Base-by-base conservation (phyloP, 164 flowering plant species). In the grape (Vitis vinifera) region DNA sequence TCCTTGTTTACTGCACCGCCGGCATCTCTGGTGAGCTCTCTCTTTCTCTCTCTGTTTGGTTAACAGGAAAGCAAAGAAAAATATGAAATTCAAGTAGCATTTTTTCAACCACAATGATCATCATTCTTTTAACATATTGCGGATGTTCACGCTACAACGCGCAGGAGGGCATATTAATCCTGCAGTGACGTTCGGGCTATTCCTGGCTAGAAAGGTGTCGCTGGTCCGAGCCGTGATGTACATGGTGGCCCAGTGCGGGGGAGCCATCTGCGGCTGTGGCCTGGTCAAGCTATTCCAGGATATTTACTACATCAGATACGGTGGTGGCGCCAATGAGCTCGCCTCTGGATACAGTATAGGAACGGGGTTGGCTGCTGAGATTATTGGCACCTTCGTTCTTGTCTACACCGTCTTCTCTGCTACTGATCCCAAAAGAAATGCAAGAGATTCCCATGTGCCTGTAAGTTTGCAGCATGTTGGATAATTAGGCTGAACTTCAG, bases 1-100 rank as follows among this genome's bases (percentile, higher is more conserved):
- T 88, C 56, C 90, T 87, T 51, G 92, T 88, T 59, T 87, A 88
- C 84, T 87, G 90, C 82, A 87, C 92, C 47, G 92, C 90, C 56
- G 91, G 90, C 15, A 89, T 87, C 60, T 89, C 89, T 15, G 90
- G 90, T 84, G 8, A 10, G 72, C 51, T 62, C 9, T 14, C 30
- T 37, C 44, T 23, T 23, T 23, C 27, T 23, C 27, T 23, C 27
- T 23, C 27, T 55, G 10, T 71, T 51, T 23, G 1, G 55, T 17
- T 61, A 0, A 14, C 8, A 37, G 55, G 27, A 23, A 23, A 23
- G 27, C 27, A 23, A 23, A 23, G 27, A 23, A 23, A 23, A 1
- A 23, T 23, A 23, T 23, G 27, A 23, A 23, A 23, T 23, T 23
- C 27, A 23, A 23, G 27, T 23, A 23, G 27, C 27, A 23, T 2